Evolutionary conservation across 164 flowering plant species (phyloP), one percentile per base, ranked within the genome.

Genomic region (Buxus sempervirens): DNA sequence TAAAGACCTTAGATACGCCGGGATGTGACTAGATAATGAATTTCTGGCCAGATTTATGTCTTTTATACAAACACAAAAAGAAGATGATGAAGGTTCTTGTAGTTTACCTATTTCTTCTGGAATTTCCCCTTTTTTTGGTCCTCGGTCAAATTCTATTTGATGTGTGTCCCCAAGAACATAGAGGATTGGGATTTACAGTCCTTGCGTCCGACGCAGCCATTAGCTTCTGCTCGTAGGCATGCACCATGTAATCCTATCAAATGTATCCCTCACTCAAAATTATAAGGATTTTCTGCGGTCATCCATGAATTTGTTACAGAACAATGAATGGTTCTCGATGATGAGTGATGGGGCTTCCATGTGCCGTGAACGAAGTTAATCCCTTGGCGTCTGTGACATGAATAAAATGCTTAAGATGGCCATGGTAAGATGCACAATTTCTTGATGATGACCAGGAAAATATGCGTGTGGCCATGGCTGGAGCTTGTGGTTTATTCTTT

Each of bases 71-170:
- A 0, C 14, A 66, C 92, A 91, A 1, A 82, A 81, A 60, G 1
- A 93, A 76, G 38, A 60, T 76, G 54, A 57, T 73, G 26, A 93
- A n/a, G n/a, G 75, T 0, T 62, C 22, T 64, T 78, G 75, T 53
- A 94, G 66, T 1, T 82, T 73, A 0, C 93, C 96, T 21, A 91
- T 82, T 7, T 56, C 53, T 0, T 51, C 32, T n/a, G 95, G 96
- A 13, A 91, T 73, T 14, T 76, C 64, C 0, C 96, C 95, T 1
- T n/a, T n/a, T n/a, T n/a, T n/a, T n/a, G n/a, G 89, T 91, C 70
- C 86, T 95, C 57, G 97, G 98, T 15, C 88, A 89, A 73, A 75
- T 92, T 59, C 93, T 95, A 38, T 95, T 86, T 45, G 97, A 95
- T 51, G 94, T 80, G 96, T 72, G 85, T 90, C 67, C 98, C 98